Conservation (phyloP, 2,329 filamentous ascomycete genomes). For the Chrysoporthe puriensis region DNA sequence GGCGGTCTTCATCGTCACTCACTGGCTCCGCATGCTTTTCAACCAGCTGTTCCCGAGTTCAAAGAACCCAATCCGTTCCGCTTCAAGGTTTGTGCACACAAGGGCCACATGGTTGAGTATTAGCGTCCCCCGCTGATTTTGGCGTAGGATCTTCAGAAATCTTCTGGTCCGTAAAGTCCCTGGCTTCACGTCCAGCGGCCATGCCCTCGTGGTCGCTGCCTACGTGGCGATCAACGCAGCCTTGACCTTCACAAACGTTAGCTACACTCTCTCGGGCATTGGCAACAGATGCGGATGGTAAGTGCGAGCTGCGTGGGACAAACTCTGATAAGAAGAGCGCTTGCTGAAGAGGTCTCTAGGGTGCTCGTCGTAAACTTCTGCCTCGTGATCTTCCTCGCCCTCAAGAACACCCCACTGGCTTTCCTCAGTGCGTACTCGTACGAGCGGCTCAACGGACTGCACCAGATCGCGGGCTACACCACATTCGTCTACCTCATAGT, state of each 20-base stretch:
- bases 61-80: constrained; percentile 11
- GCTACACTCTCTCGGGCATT: constrained; percentile 28
- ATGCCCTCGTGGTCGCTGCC: constrained; percentile 37
- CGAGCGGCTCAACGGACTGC: constrained; percentile 61
- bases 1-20: constrained; percentile 20
- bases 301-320: constrained; percentile 16
- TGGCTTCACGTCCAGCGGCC: constrained; percentile 40
- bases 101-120: no score
- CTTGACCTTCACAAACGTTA: constrained; percentile 37
- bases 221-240: constrained; percentile 39
- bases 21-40: constrained; percentile 24
- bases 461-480: constrained; percentile 56
- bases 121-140: not conserved
- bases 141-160: constrained; percentile 34
- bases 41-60: constrained; percentile 9
- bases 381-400: constrained; percentile 56
- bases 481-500: constrained; percentile 50
- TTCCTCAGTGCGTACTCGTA: constrained; percentile 59
- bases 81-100: constrained; percentile 12
- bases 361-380: constrained; percentile 47
- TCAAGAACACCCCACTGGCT: constrained; percentile 63
- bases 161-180: constrained; percentile 38
- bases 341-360: constrained; percentile 30
- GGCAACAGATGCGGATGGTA: constrained; percentile 41
- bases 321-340: not conserved